phyloP scores from a whole-genome alignment of 345 rosid genomes.

The Aurinia saxatilis region DNA sequence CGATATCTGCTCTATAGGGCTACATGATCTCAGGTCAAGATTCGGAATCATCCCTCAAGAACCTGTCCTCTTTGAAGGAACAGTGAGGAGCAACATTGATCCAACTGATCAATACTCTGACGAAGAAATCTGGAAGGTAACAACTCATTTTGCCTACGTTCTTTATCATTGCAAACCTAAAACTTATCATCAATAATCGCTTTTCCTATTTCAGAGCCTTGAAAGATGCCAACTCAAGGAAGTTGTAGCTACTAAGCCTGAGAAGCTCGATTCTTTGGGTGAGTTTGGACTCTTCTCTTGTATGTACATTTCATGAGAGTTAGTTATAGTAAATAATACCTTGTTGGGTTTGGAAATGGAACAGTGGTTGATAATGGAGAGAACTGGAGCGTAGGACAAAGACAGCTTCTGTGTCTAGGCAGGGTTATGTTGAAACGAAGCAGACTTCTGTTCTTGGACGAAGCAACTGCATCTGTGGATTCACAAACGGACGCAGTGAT shows the following conservation, averaged over 20 bases:
- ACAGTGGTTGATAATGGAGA: constrained; percentile 91
- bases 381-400: constrained; percentile 98
- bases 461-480: constrained; percentile 96
- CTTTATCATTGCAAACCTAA: background rate
- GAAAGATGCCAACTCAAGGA: constrained; percentile 92
- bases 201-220: constrained; percentile 79
- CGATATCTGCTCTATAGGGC: constrained; percentile 60
- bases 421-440: constrained; percentile 86
- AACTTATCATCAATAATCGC: too few relatives aligned
- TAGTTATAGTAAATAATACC: too few relatives aligned
- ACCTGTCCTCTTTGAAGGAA: constrained; percentile 94
- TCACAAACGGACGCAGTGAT: constrained; percentile 84
- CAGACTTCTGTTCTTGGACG: constrained; percentile 78
- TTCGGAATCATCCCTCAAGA: constrained; percentile 97
- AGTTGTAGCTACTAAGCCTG: constrained; percentile 61
- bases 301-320: background rate
- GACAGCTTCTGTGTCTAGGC: constrained; percentile 88
- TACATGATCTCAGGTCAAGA: constrained; percentile 89
- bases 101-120: constrained; percentile 73
- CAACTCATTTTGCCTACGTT: too few relatives aligned
- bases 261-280: constrained; percentile 79
- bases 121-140: constrained; percentile 89
- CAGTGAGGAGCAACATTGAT: constrained; percentile 87
- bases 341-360: background rate
- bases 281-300: background rate